Conservation (phyloP, 139 green algal species). For the Coccomyxa sp. region DNA sequence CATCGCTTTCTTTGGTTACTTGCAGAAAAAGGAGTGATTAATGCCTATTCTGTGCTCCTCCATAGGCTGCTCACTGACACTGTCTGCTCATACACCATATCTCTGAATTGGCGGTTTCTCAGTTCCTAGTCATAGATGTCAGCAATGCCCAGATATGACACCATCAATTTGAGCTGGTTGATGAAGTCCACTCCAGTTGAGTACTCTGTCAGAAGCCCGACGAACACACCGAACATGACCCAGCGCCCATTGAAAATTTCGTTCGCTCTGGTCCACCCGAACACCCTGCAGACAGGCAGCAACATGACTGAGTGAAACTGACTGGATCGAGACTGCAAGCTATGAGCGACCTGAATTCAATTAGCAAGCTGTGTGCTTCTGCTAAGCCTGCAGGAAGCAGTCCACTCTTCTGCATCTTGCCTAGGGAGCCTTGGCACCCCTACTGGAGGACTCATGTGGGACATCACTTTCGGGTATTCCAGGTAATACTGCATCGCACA, state of each 20-base stretch:
- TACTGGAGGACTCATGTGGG: background rate
- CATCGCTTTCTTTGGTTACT: background rate
- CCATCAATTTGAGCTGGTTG: constrained; percentile 81
- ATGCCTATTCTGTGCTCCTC: no score
- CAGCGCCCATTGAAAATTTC: constrained; percentile 95
- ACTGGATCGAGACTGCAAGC: background rate
- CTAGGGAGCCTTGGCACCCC: background rate
- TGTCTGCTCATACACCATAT: no score
- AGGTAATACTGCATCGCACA: background rate
- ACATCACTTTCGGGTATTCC: background rate
- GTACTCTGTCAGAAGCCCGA: constrained; percentile 95
- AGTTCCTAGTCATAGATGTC: constrained; percentile 34
- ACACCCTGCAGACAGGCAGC: constrained; percentile 48
- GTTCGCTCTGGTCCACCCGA: constrained; percentile 88
- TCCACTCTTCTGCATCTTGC: background rate
- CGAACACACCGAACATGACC: constrained; percentile 93
- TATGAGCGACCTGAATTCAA: background rate
- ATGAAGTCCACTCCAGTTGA: constrained; percentile 90
- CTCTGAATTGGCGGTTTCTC: no score
- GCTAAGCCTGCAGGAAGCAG: background rate
- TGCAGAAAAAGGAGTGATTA: background rate
- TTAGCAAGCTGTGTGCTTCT: background rate
- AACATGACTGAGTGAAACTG: background rate
- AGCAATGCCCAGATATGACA: constrained; percentile 78
- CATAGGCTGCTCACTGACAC: no score